Conservation (phyloP, 148 eudicot species). For the Cornus suecica region DNA sequence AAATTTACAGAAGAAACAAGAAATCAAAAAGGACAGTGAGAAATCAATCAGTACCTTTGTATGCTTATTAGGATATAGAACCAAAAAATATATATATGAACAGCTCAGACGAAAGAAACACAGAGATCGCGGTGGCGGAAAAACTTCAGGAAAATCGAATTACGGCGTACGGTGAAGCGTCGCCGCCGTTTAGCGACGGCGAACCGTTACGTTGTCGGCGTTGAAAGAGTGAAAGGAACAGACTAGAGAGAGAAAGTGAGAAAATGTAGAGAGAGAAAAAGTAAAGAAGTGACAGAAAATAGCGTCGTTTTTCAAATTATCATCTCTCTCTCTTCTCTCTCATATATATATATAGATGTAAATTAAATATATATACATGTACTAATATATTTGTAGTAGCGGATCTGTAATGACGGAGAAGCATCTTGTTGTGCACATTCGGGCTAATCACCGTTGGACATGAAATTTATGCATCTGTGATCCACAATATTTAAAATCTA, state of each 20-base stretch:
- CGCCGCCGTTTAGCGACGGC: conserved; percentile 44
- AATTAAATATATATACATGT: no score
- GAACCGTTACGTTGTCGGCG: conserved; percentile 56
- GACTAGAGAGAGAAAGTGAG: not conserved
- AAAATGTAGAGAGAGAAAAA: not conserved
- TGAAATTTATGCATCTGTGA: not conserved
- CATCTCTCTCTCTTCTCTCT: not conserved
- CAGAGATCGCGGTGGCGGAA: not conserved
- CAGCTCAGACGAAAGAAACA: not conserved
- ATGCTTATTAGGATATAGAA: not conserved
- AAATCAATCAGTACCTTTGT: conserved; percentile 10
- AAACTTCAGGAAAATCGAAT: not conserved
- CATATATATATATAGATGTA: no score
- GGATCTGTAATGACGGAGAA: no score
- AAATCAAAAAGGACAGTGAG: not conserved
- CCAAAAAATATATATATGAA: not conserved
- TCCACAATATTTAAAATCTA: not conserved
- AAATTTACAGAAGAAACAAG: not conserved
- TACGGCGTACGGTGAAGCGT: conserved; percentile 5
- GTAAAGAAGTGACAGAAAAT: not conserved
- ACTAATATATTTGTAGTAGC: no score
- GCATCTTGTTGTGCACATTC: not conserved
- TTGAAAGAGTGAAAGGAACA: not conserved
- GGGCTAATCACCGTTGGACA: not conserved
- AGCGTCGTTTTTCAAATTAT: not conserved